Percentiles rank a stretch among this genome's conserved stretches.
Evolutionary conservation across 345 rosid genomes (phyloP).

Genomic region (Euphorbia pulcherrima): DNA sequence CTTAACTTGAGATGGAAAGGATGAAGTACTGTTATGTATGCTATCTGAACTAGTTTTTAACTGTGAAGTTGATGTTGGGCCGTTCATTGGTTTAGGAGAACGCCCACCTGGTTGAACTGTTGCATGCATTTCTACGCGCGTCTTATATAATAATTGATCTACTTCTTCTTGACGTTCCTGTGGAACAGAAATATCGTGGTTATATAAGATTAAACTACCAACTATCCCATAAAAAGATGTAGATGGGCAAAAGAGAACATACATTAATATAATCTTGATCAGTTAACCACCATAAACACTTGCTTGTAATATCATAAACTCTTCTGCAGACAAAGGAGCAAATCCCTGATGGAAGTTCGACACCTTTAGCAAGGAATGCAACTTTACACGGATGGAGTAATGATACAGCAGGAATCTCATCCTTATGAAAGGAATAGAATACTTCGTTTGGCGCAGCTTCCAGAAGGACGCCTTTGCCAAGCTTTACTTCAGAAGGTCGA

Average conservation of each 20-base stretch:
- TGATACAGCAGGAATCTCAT: slow-evolving; percentile 80
- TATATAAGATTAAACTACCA: too few species aligned
- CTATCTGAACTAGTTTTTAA: slow-evolving; percentile 63
- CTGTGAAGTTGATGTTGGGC: slow-evolving; percentile 72
- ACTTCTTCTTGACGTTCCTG: slow-evolving; percentile 71
- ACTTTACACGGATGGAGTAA: slow-evolving; percentile 95
- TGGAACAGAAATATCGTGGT: slow-evolving; percentile 1
- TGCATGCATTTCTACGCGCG: slow-evolving; percentile 69
- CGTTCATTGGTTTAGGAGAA: slow-evolving; percentile 69
- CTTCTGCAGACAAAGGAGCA: slow-evolving; percentile 77
- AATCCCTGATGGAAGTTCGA: slow-evolving; percentile 70
- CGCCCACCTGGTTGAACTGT: slow-evolving; percentile 72
- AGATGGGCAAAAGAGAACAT: slow-evolving; percentile 27
- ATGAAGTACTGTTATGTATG: slow-evolving; percentile 49
- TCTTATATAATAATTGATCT: slow-evolving; percentile 62
- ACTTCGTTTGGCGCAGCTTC: slow-evolving; percentile 94
- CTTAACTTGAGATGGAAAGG: slow-evolving; percentile 62
- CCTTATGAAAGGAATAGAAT: slow-evolving; percentile 92
- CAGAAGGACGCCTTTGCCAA: slow-evolving; percentile 73
- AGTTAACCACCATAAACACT: slow-evolving; percentile 89
- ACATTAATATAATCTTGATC: slow-evolving; percentile 86
- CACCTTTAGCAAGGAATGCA: slow-evolving; percentile 75
- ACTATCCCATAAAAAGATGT: neutral
- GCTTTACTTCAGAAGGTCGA: slow-evolving; percentile 76
- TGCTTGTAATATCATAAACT: slow-evolving; percentile 69